These are phyloP conservation scores for Blastomyces parvus DNA, from an alignment of 2,329 filamentous ascomycete genomes.

Conservation along the genomic window DNA sequence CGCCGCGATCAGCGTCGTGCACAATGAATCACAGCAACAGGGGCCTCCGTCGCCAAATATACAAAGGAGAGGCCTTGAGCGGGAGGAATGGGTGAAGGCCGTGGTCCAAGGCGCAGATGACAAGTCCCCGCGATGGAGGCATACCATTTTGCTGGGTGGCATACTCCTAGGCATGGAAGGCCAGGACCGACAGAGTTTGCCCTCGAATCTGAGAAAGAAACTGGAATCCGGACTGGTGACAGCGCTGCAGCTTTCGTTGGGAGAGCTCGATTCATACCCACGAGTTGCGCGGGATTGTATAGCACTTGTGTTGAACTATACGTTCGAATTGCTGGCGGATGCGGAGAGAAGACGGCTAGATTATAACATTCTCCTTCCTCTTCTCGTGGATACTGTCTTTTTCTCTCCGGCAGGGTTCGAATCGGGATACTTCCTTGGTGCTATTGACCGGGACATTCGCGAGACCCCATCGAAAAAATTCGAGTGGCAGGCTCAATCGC, in stretches of 20 bases:
- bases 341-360: conserved; percentile 50
- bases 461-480: conserved; percentile 48
- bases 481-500: conserved; percentile 54
- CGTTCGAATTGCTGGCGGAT: conserved; percentile 61
- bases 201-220: conserved; percentile 52
- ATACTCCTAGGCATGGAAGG: conserved; percentile 67
- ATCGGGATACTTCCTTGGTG: conserved; percentile 63
- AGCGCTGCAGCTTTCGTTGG: conserved; percentile 65
- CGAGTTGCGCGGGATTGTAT: conserved; percentile 46
- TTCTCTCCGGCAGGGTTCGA: conserved; percentile 64
- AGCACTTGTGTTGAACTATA: conserved; percentile 64
- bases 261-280: conserved; percentile 43
- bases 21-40: conserved; percentile 35
- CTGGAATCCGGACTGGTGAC: conserved; percentile 64
- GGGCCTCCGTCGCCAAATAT: conserved; percentile 22
- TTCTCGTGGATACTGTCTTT: conserved; percentile 57
- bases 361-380: conserved; percentile 60
- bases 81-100: conserved; percentile 51
- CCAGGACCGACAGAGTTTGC: conserved; percentile 54
- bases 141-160: conserved; percentile 69
- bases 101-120: conserved; percentile 52
- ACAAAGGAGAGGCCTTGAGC: conserved; percentile 43
- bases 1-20: conserved; percentile 46
- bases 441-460: conserved; percentile 58
- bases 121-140: conserved; percentile 64